Conservation (phyloP, 176 grass and related monocot genomes). For the Avena eriantha region DNA sequence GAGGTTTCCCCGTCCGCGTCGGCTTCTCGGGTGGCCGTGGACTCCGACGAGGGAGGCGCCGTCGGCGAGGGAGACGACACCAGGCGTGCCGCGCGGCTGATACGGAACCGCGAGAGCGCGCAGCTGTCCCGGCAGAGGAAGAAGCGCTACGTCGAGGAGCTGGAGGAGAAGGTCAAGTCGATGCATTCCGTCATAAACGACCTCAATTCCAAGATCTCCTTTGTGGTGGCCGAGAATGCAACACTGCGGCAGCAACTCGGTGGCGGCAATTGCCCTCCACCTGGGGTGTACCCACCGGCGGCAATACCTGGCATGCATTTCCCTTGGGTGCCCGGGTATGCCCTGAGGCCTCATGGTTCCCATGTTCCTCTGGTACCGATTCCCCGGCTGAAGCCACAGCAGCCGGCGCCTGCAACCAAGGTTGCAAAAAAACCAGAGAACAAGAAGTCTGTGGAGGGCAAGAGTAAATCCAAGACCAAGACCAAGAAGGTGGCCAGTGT, state of each 20-base stretch:
- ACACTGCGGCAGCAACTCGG: slow-evolving; percentile 74
- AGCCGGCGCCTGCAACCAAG: slow-evolving; percentile 48
- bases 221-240: slow-evolving; percentile 72
- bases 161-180: slow-evolving; percentile 90
- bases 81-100: slow-evolving; percentile 69
- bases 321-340: slow-evolving; percentile 90
- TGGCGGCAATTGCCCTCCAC: slow-evolving; percentile 38
- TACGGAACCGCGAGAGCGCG: slow-evolving; percentile 91
- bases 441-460: slow-evolving; percentile 57
- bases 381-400: slow-evolving; percentile 79
- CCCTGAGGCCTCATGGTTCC: slow-evolving; percentile 72
- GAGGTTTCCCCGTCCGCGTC: slow-evolving; percentile 48
- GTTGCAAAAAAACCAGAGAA: slow-evolving; percentile 63
- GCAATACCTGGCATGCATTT: slow-evolving; percentile 64
- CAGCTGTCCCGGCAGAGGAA: slow-evolving; percentile 96
- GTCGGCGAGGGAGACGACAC: slow-evolving; percentile 59
- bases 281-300: slow-evolving; percentile 60
- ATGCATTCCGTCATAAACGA: slow-evolving; percentile 90
- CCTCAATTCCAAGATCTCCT: slow-evolving; percentile 88
- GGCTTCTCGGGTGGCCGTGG: slow-evolving; percentile 35
- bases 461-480: slow-evolving; percentile 64
- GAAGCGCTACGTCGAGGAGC: slow-evolving; percentile 87
- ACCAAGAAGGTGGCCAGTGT: slow-evolving; percentile 90
- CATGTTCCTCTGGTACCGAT: slow-evolving; percentile 88
- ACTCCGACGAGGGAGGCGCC: slow-evolving; percentile 40